A percentile compares a stretch with the other conserved stretches of the same genome.
Evolutionary conservation across 2,329 filamentous ascomycete genomes (phyloP).

Genomic region (Aspergillus tamarii): DNA sequence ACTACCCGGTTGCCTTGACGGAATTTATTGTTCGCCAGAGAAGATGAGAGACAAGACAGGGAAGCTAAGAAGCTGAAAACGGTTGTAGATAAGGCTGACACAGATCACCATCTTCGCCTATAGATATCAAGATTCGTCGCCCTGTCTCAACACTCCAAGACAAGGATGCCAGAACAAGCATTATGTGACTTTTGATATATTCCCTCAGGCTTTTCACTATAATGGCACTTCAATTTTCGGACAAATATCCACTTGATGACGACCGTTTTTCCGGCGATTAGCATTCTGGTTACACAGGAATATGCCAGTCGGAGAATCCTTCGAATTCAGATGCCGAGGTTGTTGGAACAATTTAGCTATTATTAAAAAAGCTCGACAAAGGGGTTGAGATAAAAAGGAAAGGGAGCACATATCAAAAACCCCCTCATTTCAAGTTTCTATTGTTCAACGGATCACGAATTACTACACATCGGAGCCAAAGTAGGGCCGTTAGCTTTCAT

Average conservation of each 20-base stretch:
- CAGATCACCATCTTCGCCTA: not conserved
- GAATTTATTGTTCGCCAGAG: not conserved
- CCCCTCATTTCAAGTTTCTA: not conserved
- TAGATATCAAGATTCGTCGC: not conserved
- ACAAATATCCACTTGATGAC: not conserved
- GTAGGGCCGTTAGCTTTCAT: not conserved
- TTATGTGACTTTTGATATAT: not conserved
- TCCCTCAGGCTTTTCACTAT: not conserved
- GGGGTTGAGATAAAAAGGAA: not conserved
- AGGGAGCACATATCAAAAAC: not conserved
- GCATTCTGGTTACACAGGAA: not conserved
- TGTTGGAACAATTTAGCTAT: not conserved
- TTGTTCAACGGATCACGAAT: not conserved
- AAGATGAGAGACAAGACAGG: not conserved
- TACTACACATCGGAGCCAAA: not conserved
- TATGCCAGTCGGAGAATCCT: not conserved
- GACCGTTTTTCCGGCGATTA: not conserved
- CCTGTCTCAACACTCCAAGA: not conserved
- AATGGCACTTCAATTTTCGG: not conserved
- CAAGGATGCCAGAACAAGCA: not conserved
- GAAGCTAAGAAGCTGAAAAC: not conserved
- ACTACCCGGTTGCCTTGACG: not conserved
- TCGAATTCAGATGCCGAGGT: too few relatives aligned
- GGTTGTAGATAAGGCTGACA: not conserved
- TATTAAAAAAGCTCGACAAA: not conserved